Base-by-base conservation (phyloP, 257 asterid species). In the Mentha longifolia region DNA sequence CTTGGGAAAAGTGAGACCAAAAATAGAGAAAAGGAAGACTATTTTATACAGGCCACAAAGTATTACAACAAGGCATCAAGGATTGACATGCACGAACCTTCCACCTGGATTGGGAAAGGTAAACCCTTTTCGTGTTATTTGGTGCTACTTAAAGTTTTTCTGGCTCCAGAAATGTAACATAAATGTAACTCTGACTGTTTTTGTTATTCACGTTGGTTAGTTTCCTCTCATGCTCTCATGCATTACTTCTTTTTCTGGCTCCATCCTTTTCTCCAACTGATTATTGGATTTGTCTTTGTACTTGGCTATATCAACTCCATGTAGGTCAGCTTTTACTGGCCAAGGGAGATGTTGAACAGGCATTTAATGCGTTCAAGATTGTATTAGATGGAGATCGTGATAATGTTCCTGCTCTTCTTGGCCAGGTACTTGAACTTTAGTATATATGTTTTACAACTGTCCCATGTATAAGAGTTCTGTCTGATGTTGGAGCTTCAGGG, bases 41-140 rank as follows among this genome's bases (percentile, higher is more conserved):
- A 86, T 76, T 95, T 89, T 68, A 79, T 84, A 61, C 92, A 83
- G 91, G 99, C 99, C 47, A 95, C 99, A 31, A 94, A 95, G 83
- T 89, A 89, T 74, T 95, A 91, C 79, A 95, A 95, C 82, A 95
- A 88, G 85, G 99, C 99, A 41, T 94, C 99, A 49, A 87, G 99
- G 78, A 94, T 94, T 80, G 99, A 94, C 81, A 85, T 89, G 90
- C 99, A 94, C 19, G 99, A 94, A 80, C 96, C 99, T 68, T 91
- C 98, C 72, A 94, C 99, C 30, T 94, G 99, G 99, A 87, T 94
- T 78, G 99, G 99, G 74, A 94, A 94, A 92, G 99, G 98, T 92
- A 82, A 68, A 31, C 46, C 22, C 33, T 62, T 43, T 71, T 37
- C 63, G 28, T 19, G 57, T 51, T 49, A 49, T 67, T 25, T 37